Evolutionary conservation across 768 basidiomycete genomes (phyloP).

Genomic region (Boletus subcaerulescens): DNA sequence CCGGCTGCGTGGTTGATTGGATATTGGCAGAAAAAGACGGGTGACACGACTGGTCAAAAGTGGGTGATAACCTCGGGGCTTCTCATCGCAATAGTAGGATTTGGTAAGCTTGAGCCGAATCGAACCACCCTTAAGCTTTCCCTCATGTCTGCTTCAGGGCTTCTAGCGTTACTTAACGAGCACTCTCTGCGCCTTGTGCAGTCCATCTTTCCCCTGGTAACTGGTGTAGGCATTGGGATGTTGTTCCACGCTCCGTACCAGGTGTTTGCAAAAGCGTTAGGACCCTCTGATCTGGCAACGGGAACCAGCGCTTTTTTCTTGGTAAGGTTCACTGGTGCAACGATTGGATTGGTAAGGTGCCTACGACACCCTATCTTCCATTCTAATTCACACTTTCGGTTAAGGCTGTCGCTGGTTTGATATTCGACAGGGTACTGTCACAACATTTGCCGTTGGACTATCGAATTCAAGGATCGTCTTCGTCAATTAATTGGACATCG

Average conservation of each 20-base stretch:
- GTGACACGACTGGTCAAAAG: slow-evolving; percentile 63
- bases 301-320: slow-evolving; percentile 87
- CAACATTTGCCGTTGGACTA: slow-evolving; percentile 48
- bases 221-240: slow-evolving; percentile 79
- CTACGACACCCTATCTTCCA: neutral
- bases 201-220: slow-evolving; percentile 60
- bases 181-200: slow-evolving; percentile 45
- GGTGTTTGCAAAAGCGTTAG: slow-evolving; percentile 65
- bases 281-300: slow-evolving; percentile 64
- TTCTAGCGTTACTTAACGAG: slow-evolving; percentile 62
- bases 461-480: slow-evolving; percentile 37
- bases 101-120: slow-evolving; percentile 46
- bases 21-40: slow-evolving; percentile 55
- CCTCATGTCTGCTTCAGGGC: slow-evolving; percentile 43
- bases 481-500: slow-evolving; percentile 54
- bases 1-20: slow-evolving; percentile 83
- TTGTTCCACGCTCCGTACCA: slow-evolving; percentile 85
- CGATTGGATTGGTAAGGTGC: slow-evolving; percentile 66
- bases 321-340: slow-evolving; percentile 83
- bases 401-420: slow-evolving; percentile 73
- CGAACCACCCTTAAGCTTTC: neutral
- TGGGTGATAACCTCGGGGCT: slow-evolving; percentile 62
- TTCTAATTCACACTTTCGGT: slow-evolving; percentile 15
- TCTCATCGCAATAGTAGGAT: slow-evolving; percentile 63
- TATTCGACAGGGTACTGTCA: slow-evolving; percentile 58